Base-by-base conservation (phyloP, 345 rosid genomes). In the Eucalyptus pumila region DNA sequence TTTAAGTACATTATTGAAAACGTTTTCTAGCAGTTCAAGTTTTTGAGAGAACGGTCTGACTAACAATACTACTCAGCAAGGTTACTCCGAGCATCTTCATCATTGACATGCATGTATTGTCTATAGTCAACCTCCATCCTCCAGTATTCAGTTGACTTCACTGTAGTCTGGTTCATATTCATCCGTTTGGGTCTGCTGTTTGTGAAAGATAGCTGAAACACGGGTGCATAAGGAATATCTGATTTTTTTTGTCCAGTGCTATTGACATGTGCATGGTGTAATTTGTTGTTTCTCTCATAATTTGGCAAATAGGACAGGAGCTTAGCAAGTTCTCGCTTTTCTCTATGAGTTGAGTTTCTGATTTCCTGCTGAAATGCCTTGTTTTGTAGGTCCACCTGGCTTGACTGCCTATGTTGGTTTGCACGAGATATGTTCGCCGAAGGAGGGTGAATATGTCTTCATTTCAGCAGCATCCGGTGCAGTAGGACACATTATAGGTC, bases 401-500 rank as follows among this genome's bases (percentile, higher is more conserved):
- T 45, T 88, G 48, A 88, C 89, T 17, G 89, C 89, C 48, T 88
- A 81, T 81, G 87, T 45, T 52, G 89, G 89, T 27, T 45, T 88
- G 47, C 54, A 88, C 6, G 81, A 83, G 52, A 80, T 88, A 30
- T 88, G 87, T 83, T 81, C 60, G 5, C 60, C 87, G 0, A 58
- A 88, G 72, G 23, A 58, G 50, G 89, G 89, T 30, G 87, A 88
- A 37, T 52, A 80, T 30, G 89, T 88, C 14, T 88, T 83, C 69
- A 65, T 65, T 30, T 87, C 88, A 49, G 85, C 88, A 13, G 88
- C 88, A 17, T 89, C 88, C 0, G 90, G 90, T 40, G 90, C 90
- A 32, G 90, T 89, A 2, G 90, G 90, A 30, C 90, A 89, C 21
- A 45, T 90, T 21, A 88, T 88, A 24, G 91, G 91, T 37, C 91